Percentiles rank a stretch among this genome's conserved stretches.
These are phyloP conservation scores for Agrostemma githago DNA, from an alignment of 148 eudicot genomes.

Conservation along the genomic window DNA sequence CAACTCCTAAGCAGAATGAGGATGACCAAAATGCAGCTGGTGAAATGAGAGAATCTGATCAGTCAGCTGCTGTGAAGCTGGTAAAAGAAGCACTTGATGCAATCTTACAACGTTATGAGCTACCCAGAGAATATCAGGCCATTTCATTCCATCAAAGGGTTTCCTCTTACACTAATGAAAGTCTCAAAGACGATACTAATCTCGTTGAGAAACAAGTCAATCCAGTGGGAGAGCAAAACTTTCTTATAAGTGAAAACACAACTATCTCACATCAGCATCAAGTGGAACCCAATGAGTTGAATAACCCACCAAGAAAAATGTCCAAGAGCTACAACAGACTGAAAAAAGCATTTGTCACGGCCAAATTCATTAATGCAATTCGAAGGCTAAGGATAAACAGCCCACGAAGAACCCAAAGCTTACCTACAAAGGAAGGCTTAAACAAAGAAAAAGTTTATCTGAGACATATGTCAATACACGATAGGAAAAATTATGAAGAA, in stretches of 20 bases:
- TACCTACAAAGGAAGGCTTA: slow-evolving; percentile 14
- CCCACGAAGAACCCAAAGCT: slow-evolving; percentile 23
- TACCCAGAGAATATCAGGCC: slow-evolving; percentile 45
- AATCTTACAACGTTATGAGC: slow-evolving; percentile 70
- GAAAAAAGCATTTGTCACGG: slow-evolving; percentile 29
- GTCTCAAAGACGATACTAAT: slow-evolving; percentile 11
- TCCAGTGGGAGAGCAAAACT: slow-evolving; percentile 14
- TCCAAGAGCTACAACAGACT: slow-evolving; percentile 31
- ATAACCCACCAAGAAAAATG: slow-evolving; percentile 17
- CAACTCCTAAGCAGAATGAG: slow-evolving; percentile 17
- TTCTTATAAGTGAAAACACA: slow-evolving; percentile 6
- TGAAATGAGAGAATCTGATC: slow-evolving; percentile 49
- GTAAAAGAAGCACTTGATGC: slow-evolving; percentile 77
- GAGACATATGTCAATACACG: slow-evolving; percentile 31
- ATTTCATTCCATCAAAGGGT: slow-evolving; percentile 34
- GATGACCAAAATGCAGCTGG: slow-evolving; percentile 26
- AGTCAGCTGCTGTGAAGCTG: slow-evolving; percentile 63
- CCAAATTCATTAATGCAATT: slow-evolving; percentile 38
- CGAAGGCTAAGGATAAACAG: slow-evolving; percentile 31
- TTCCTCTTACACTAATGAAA: slow-evolving; percentile 19
- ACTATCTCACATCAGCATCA: slow-evolving; percentile 8
- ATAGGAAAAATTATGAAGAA: slow-evolving; percentile 30
- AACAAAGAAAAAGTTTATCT: slow-evolving; percentile 29
- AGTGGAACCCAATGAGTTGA: slow-evolving; percentile 19
- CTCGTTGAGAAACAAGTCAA: slow-evolving; percentile 4